phyloP scores from a whole-genome alignment of 345 rosid genomes.

The Eucalyptus regnans region DNA sequence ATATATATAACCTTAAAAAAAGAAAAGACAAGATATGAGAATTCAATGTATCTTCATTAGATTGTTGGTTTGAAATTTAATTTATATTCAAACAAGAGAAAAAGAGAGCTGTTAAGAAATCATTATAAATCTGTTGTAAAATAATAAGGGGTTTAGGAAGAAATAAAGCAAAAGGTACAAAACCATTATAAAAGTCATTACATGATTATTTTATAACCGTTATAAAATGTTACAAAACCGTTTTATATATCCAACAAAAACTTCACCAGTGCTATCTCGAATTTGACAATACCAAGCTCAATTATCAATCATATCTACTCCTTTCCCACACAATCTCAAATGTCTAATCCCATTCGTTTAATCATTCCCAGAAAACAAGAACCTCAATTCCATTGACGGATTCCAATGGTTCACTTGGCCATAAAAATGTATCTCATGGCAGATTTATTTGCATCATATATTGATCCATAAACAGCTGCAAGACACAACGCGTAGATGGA shows the following conservation, averaged over 20 bases:
- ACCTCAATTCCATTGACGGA: neutral
- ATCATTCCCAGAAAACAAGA: neutral
- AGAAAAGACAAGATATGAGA: too few relatives aligned
- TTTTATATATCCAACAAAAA: neutral
- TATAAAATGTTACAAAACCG: neutral
- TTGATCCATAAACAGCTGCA: neutral
- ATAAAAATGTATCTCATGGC: too few relatives aligned
- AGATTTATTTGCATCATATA: neutral
- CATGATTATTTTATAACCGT: too few relatives aligned
- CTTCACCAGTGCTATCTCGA: neutral
- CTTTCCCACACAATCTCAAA: neutral
- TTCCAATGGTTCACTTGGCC: neutral
- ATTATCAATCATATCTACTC: neutral
- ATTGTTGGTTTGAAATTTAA: neutral
- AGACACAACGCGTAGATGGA: neutral
- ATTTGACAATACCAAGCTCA: neutral
- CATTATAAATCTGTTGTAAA: neutral
- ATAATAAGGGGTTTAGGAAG: rapidly evolving
- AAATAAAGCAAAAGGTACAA: neutral
- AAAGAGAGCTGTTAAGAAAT: neutral
- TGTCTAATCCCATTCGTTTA: neutral
- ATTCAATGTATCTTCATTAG: too few relatives aligned
- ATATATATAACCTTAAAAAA: too few relatives aligned
- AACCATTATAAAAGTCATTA: too few relatives aligned
- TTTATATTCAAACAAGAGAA: neutral